A percentile compares a stretch with the other conserved stretches of the same genome.
Conservation (phyloP, 805 yeast species). For the Myxozyma melibiosi region DNA sequence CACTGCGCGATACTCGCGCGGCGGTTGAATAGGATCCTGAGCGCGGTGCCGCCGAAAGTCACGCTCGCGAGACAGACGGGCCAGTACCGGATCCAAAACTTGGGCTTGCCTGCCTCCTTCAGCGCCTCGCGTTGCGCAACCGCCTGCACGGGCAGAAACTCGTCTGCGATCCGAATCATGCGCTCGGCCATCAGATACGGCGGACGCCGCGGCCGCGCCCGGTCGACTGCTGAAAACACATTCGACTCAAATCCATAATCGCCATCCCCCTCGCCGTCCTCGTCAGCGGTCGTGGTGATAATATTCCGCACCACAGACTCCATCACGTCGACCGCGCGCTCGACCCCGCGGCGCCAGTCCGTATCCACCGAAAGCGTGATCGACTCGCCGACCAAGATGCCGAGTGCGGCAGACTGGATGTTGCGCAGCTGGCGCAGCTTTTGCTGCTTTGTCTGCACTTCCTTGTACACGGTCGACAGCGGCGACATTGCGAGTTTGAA, state of each 20-base stretch:
- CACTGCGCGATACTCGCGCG: slow-evolving; percentile 55
- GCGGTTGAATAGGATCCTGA: slow-evolving; percentile 53
- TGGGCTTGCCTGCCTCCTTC: slow-evolving; percentile 45
- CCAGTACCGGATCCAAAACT: slow-evolving; percentile 61
- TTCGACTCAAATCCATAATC: slow-evolving; percentile 12
- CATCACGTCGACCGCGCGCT: slow-evolving; percentile 25
- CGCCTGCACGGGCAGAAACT: slow-evolving; percentile 28
- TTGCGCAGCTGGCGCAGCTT: slow-evolving; percentile 27
- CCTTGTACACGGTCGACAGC: slow-evolving; percentile 26
- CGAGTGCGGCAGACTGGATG: slow-evolving; percentile 34
- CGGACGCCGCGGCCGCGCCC: slow-evolving; percentile 7
- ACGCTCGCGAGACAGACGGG: slow-evolving; percentile 51
- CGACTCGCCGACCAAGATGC: slow-evolving; percentile 32
- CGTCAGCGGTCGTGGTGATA: background rate
- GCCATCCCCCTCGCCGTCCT: background rate
- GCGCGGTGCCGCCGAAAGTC: slow-evolving; percentile 53
- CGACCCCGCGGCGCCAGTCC: slow-evolving; percentile 34
- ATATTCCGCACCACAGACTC: slow-evolving; percentile 18
- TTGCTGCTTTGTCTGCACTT: slow-evolving; percentile 28
- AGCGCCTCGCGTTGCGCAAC: slow-evolving; percentile 13
- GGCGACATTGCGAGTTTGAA: slow-evolving; percentile 29
- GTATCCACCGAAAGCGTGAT: slow-evolving; percentile 7
- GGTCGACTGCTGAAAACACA: slow-evolving; percentile 3
- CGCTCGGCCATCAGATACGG: slow-evolving; percentile 28
- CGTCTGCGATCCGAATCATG: slow-evolving; percentile 20